These are phyloP conservation scores for Mortierella sp. DNA, from an alignment of 371 early-diverging fungal species.

Conservation along the genomic window DNA sequence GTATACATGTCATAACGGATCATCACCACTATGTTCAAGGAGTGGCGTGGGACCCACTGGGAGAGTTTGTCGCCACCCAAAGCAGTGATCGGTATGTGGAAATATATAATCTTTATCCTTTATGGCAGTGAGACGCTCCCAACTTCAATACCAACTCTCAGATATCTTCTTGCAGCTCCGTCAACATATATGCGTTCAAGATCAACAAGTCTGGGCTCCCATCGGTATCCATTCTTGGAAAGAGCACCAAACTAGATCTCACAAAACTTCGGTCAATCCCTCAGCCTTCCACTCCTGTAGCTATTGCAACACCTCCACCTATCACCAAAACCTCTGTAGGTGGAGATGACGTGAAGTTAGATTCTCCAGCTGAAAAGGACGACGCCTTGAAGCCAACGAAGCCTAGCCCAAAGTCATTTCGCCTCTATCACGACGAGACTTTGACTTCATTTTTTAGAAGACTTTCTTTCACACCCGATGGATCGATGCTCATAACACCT, in stretches of 20 bases:
- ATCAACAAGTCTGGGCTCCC: slow-evolving; percentile 43
- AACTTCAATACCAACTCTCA: background rate
- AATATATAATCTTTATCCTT: background rate
- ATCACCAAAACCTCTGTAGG: slow-evolving; percentile 26
- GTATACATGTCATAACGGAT: slow-evolving; percentile 84
- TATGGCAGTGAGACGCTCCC: background rate
- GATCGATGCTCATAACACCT: slow-evolving; percentile 85
- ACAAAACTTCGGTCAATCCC: slow-evolving; percentile 45
- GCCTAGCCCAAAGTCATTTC: slow-evolving; percentile 50
- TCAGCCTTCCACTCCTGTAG: slow-evolving; percentile 8
- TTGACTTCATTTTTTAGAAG: slow-evolving; percentile 94
- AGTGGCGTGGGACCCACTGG: slow-evolving; percentile 96
- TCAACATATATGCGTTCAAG: slow-evolving; percentile 60
- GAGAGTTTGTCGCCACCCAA: slow-evolving; percentile 89
- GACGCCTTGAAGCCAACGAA: slow-evolving; percentile 37
- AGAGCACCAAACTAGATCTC: slow-evolving; percentile 55
- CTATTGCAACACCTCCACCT: slow-evolving; percentile 26
- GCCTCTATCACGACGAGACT: slow-evolving; percentile 90
- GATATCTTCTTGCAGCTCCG: slow-evolving; percentile 55
- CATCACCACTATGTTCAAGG: slow-evolving; percentile 97
- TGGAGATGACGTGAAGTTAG: slow-evolving; percentile 22
- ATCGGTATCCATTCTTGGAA: slow-evolving; percentile 39
- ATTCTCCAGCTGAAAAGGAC: slow-evolving; percentile 23
- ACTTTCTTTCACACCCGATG: slow-evolving; percentile 91
- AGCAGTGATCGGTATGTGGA: slow-evolving; percentile 88